Conservation (phyloP, 2,329 filamentous ascomycete species). For the Penicillium oxalicum region DNA sequence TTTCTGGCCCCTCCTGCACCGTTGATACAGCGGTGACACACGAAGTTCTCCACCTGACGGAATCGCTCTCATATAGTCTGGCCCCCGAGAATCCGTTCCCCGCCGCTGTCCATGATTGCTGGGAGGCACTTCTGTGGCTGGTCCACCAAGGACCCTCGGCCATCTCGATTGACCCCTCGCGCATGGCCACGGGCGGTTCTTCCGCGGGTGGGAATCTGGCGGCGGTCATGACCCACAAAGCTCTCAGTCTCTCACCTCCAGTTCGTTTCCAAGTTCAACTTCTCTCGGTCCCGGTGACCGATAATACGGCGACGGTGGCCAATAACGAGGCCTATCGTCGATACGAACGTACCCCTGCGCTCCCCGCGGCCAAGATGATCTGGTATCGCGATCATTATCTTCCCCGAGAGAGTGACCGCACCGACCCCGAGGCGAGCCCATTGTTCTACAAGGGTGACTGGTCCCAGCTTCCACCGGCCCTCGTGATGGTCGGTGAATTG, state of each 20-base stretch:
- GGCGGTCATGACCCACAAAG: slow-evolving; percentile 49
- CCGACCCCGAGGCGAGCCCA: slow-evolving; percentile 50
- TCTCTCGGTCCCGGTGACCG: slow-evolving; percentile 53
- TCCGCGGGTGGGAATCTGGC: slow-evolving; percentile 52
- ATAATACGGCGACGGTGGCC: slow-evolving; percentile 48
- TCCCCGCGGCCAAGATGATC: slow-evolving; percentile 54
- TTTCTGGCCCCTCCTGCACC: too few species aligned
- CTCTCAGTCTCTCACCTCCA: slow-evolving; percentile 33
- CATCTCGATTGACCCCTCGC: slow-evolving; percentile 40
- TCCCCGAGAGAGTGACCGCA: slow-evolving; percentile 43
- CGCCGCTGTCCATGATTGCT: slow-evolving; percentile 52
- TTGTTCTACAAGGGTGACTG: slow-evolving; percentile 49
- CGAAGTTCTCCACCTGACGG: neutral
- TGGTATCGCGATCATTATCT: slow-evolving; percentile 58
- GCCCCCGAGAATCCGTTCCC: slow-evolving; percentile 54
- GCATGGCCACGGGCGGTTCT: slow-evolving; percentile 46
- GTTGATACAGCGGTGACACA: neutral
- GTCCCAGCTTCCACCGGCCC: slow-evolving; percentile 45
- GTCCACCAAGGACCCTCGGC: slow-evolving; percentile 32
- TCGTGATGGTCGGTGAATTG: slow-evolving; percentile 51
- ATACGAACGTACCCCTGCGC: slow-evolving; percentile 48
- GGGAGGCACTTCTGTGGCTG: slow-evolving; percentile 51
- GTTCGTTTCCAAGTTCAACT: slow-evolving; percentile 46
- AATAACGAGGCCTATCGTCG: slow-evolving; percentile 46
- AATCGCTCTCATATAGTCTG: slow-evolving; percentile 35